Conservation (phyloP, 140 eudicot genomes). For the Bidens hawaiensis region DNA sequence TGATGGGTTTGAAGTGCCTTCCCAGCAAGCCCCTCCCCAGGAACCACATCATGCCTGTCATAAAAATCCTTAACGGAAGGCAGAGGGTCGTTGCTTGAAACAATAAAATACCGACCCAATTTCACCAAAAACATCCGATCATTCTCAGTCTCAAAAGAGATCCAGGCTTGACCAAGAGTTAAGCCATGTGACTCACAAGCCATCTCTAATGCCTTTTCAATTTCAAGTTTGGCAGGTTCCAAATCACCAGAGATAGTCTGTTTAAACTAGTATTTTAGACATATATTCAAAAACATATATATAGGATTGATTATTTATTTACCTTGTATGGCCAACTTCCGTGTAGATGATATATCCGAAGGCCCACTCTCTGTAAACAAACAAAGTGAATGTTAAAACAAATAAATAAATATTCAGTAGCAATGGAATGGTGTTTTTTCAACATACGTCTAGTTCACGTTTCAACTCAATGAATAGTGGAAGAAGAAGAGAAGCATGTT, state of each 20-base stretch:
- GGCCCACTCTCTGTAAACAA: too few relatives aligned
- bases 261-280: too few relatives aligned
- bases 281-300: too few relatives aligned
- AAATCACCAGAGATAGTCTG: neutral
- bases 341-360: too few relatives aligned
- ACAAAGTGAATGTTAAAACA: too few relatives aligned
- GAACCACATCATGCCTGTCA: neutral
- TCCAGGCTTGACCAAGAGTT: constrained; percentile 6
- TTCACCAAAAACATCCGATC: neutral
- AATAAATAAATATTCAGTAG: too few relatives aligned
- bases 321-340: too few relatives aligned
- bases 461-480: too few relatives aligned
- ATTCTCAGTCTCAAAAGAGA: neutral
- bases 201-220: constrained; percentile 1
- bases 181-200: constrained; percentile 2
- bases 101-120: neutral
- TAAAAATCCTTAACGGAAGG: neutral
- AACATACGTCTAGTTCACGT: too few relatives aligned
- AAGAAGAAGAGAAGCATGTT: too few relatives aligned
- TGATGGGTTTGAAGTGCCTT: neutral
- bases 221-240: constrained; percentile 1
- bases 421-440: too few relatives aligned
- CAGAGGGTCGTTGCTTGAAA: neutral
- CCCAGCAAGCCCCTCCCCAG: neutral
- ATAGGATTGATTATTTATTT: too few relatives aligned